A percentile compares a stretch with the other conserved stretches of the same genome.
phyloP scores from a whole-genome alignment of 176 grass and related monocot genomes.

The Cymbopogon citratus region DNA sequence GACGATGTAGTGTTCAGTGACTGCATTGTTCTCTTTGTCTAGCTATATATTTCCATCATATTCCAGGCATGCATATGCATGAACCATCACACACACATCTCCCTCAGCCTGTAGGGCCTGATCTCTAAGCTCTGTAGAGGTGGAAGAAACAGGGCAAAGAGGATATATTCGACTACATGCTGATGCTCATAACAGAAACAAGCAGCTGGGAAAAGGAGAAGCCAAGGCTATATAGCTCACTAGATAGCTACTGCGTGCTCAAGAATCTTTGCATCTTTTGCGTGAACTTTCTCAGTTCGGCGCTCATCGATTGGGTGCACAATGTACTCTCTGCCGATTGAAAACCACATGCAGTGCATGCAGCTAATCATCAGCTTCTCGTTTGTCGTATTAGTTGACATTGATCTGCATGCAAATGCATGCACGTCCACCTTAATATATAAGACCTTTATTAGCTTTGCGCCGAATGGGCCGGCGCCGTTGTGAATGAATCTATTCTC shows the following conservation, averaged over 20 bases:
- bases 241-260: neutral
- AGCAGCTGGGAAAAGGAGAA: neutral
- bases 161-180: neutral
- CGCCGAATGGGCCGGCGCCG: too few species aligned
- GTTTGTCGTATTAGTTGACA: too few species aligned
- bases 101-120: neutral
- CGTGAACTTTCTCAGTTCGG: neutral
- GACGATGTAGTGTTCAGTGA: too few species aligned
- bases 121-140: neutral
- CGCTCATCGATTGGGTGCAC: neutral
- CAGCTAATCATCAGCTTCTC: too few species aligned
- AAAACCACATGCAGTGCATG: neutral
- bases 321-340: neutral
- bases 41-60: too few species aligned
- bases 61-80: too few species aligned
- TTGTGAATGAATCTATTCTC: too few species aligned
- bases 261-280: neutral
- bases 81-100: neutral
- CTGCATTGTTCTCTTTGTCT: too few species aligned
- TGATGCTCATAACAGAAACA: neutral
- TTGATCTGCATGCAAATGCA: too few species aligned
- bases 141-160: neutral
- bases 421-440: too few species aligned
- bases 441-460: too few species aligned
- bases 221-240: neutral